Conservation (phyloP, 1,284 basidiomycete species). For the Trametes pubescens region DNA sequence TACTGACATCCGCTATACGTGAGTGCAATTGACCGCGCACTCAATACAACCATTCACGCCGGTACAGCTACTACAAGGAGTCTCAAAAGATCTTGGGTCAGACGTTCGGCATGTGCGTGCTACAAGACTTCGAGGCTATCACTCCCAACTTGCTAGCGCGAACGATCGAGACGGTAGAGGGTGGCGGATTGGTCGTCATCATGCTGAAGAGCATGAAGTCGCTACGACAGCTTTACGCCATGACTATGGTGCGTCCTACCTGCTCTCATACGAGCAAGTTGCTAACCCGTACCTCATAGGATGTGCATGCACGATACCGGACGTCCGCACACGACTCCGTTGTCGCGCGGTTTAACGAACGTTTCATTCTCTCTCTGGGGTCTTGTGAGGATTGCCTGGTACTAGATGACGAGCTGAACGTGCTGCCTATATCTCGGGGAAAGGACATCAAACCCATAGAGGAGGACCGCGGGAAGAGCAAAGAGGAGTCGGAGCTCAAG, state of each 20-base stretch:
- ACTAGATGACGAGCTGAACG: conserved; percentile 98
- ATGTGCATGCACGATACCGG: conserved; percentile 93
- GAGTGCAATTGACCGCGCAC: conserved; percentile 41
- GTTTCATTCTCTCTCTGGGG: conserved; percentile 95
- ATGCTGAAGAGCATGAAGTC: conserved; percentile 96
- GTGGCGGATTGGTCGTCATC: conserved; percentile 93
- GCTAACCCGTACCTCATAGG: conserved; percentile 55
- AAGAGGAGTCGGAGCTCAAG: conserved; percentile 74
- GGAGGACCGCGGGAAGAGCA: conserved; percentile 62
- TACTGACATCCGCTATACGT: conserved; percentile 99
- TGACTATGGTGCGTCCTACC: conserved; percentile 86
- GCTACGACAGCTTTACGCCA: conserved; percentile 91
- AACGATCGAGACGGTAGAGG: conserved; percentile 98
- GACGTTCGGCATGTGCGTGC: conserved; percentile 96
- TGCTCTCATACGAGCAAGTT: not conserved
- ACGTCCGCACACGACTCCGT: conserved; percentile 92
- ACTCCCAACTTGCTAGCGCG: conserved; percentile 97
- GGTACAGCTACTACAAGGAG: conserved; percentile 85
- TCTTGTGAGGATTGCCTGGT: conserved; percentile 92
- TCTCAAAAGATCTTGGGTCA: conserved; percentile 96
- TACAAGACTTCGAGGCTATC: conserved; percentile 99
- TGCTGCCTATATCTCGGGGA: conserved; percentile 94
- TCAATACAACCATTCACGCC: not conserved
- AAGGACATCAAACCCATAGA: conserved; percentile 88
- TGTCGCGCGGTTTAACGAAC: conserved; percentile 96